Base-by-base conservation (phyloP, 2,329 filamentous ascomycete genomes). In the Phaeoacremonium minimum region DNA sequence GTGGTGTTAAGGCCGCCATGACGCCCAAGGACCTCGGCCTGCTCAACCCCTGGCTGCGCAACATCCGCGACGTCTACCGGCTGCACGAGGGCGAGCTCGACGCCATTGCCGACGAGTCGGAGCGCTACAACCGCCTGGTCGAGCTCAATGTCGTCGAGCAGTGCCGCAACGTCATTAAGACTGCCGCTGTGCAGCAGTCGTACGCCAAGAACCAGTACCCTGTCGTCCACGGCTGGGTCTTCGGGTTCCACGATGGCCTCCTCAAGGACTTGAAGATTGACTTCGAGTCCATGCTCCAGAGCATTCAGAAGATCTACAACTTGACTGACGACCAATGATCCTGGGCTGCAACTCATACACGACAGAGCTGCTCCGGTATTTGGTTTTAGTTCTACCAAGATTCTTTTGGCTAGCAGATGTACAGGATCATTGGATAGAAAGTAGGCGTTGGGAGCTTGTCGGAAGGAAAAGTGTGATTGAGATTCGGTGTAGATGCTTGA, bases 141-240 rank as follows among this genome's bases (percentile, higher is more conserved):
- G 87, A 94, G 69, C 73, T 93, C 55, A 95, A 94, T 56, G 87
- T 95, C 33, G 60, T 81, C 28, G 78, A 85, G 61, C 84, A 89
- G 55, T 79, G 89, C 55, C 77, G 85, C 56, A 83, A 84, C 49
- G 70, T 95, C 46, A 81, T 85, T 69, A 83, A 88, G 71, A 89
- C 88, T 51, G 80, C 83, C 15, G 79, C 78, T 18, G 81, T 95
- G n/a, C 80, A 89, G 62, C 78, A 88, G 63, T 77, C 68, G 14
- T 86, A 77, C 51, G 69, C 69, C 31, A 58, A 74, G 52, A 78
- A 83, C 49, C 60, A 71, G 46, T 86, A 74, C 52, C 83, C 83
- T 35, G 71, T 86, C 43, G 81, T 87, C 35, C 82, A 85, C 61
- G 83, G 80, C 22, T 86, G 81, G 81, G 81, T 85, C 30, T 87